Percentiles rank a stretch among this genome's conserved stretches.
Conservation (phyloP, 1,139 yeast genomes). For the Debaryomyces sp. region DNA sequence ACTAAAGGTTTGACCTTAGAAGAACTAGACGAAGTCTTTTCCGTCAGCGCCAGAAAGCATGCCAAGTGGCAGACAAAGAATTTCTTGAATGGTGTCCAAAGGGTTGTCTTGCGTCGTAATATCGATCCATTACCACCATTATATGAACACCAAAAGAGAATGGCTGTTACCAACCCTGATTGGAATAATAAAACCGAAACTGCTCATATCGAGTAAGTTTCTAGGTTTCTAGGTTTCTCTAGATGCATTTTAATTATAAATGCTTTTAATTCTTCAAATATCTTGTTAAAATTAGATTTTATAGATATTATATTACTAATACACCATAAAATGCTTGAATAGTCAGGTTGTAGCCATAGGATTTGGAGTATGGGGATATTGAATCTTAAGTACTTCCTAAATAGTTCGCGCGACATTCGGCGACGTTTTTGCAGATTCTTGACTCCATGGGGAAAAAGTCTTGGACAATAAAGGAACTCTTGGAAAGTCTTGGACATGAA, state of each 20-base stretch:
- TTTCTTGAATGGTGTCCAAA: slow-evolving; percentile 46
- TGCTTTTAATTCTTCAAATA: too few species aligned
- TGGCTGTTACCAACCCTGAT: slow-evolving; percentile 60
- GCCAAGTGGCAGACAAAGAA: slow-evolving; percentile 56
- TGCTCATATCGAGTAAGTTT: slow-evolving; percentile 14
- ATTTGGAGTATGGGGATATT: neutral
- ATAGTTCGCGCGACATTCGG: neutral
- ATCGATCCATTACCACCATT: slow-evolving; percentile 56
- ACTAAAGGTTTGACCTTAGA: slow-evolving; percentile 74
- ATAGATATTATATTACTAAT: too few species aligned
- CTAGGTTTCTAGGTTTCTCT: too few species aligned
- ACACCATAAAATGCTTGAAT: too few species aligned
- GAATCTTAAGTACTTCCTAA: neutral
- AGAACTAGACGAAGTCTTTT: slow-evolving; percentile 70
- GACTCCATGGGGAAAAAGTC: neutral
- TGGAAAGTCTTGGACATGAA: neutral
- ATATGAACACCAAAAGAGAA: slow-evolving; percentile 51
- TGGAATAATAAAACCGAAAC: slow-evolving; percentile 64
- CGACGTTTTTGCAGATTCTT: neutral
- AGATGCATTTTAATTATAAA: too few species aligned
- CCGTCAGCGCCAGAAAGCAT: slow-evolving; percentile 54
- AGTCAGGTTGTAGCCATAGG: too few species aligned
- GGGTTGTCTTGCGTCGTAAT: slow-evolving; percentile 41
- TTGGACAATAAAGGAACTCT: neutral
- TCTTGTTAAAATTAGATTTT: too few species aligned